Evolutionary conservation across 352 stramenopile genomes (phyloP), one percentile per base, ranked within the genome.

Genomic region (Phytophthora parvispora): DNA sequence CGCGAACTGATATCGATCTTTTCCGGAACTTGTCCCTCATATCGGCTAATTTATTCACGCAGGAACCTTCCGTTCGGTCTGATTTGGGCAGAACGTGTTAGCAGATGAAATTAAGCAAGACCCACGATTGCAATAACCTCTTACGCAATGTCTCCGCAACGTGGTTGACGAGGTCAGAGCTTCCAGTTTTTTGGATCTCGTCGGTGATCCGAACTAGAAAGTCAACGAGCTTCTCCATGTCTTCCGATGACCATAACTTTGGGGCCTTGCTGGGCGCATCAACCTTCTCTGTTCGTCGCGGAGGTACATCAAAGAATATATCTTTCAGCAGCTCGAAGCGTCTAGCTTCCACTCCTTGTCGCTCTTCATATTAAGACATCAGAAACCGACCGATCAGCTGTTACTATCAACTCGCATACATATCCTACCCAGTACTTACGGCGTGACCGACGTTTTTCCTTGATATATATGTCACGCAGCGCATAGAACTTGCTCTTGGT

Each of bases 401-500:
- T 22, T 15, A 8, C 58, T n/a, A 8, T 28, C 22, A 29, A 51
- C 1, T 8, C 16, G 22, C 12, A 31, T 24, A 24, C 24, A 45
- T 42, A 18, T 6, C 48, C 18, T 18, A 15, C 10, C 38, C 18
- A 47, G 47, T 25, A 73, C 73, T 50, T 64, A 81, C 73, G 60
- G 36, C 34, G 61, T 24, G 53, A 32, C 13, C 62, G 65, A 32
- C 52, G 65, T 18, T 81, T 79, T 40, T 91, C 81, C 3, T 68
- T 76, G 5, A 91, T n/a, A 60, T 87, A 92, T 28, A 95, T 65
- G 2, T 93, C 83, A 9, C 84, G 82, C 25, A 93, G 68, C 38
- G 83, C 68, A 58, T 93, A 93, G 50, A 95, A 94, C 68, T 95
- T 95, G 60, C 48, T 77, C 36, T 78, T 81, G 4, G 83, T 80